phyloP scores from a whole-genome alignment of 2,329 filamentous ascomycete genomes.

The Penicillium paneum region DNA sequence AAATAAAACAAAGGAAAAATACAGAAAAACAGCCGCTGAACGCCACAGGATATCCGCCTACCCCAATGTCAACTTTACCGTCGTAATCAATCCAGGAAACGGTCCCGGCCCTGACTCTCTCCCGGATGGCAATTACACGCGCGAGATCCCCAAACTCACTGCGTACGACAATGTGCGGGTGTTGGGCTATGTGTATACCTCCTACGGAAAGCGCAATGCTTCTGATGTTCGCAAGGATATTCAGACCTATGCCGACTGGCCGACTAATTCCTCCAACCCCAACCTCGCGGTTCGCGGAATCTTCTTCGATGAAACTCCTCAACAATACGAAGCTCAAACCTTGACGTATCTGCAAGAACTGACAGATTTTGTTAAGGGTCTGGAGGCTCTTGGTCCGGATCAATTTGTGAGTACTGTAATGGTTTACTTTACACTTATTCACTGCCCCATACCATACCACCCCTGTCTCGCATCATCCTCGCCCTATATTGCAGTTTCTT shows the following conservation, averaged over 20 bases:
- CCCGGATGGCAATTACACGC: constrained; percentile 45
- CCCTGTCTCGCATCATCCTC: constrained; percentile 6
- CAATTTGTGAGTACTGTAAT: constrained; percentile 35
- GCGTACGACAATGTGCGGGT: constrained; percentile 48
- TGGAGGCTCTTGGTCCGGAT: constrained; percentile 34
- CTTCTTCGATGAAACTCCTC: constrained; percentile 51
- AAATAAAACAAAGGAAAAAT: constrained; percentile 9
- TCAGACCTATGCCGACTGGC: constrained; percentile 47
- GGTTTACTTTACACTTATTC: background rate
- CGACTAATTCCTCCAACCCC: constrained; percentile 32
- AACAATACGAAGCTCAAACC: constrained; percentile 32
- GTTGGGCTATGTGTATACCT: constrained; percentile 51
- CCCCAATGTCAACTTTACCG: constrained; percentile 48
- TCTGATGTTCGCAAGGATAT: constrained; percentile 45
- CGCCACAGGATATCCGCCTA: constrained; percentile 37
- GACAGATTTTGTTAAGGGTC: constrained; percentile 31
- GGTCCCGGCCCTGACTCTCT: constrained; percentile 46
- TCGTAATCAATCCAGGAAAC: constrained; percentile 49
- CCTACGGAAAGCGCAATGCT: constrained; percentile 45
- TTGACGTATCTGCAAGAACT: constrained; percentile 36
- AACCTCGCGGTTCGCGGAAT: constrained; percentile 47
- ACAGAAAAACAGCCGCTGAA: constrained; percentile 19
- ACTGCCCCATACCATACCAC: background rate
- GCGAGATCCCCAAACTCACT: constrained; percentile 42
- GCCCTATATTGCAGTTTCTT: background rate